Evolutionary conservation across 2,329 filamentous ascomycete species (phyloP).

Genomic region (Botryotinia narcissicola): DNA sequence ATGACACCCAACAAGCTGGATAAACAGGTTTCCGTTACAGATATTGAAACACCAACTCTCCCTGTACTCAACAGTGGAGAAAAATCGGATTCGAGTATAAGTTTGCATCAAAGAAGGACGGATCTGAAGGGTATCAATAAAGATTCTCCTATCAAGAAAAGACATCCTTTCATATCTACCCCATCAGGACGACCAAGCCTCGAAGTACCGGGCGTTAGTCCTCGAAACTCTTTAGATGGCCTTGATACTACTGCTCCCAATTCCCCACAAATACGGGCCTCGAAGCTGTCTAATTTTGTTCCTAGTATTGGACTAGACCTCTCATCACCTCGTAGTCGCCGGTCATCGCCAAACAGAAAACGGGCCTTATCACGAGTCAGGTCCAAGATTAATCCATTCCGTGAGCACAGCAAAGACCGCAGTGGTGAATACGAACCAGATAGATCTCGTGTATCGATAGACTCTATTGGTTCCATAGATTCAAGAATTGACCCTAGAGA

Average conservation of each 20-base stretch:
- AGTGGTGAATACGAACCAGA: constrained; percentile 45
- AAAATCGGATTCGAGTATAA: constrained; percentile 20
- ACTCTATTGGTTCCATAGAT: constrained; percentile 18
- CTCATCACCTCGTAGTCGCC: constrained; percentile 61
- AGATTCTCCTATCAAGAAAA: constrained; percentile 24
- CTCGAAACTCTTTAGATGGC: constrained; percentile 44
- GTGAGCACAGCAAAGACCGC: constrained; percentile 46
- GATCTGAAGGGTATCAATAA: constrained; percentile 26
- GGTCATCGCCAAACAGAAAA: constrained; percentile 60
- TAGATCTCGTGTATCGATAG: constrained; percentile 13
- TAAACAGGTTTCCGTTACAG: constrained; percentile 20
- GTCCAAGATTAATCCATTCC: constrained; percentile 41
- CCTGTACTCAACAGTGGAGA: constrained; percentile 23
- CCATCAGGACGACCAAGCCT: constrained; percentile 43
- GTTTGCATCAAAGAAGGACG: constrained; percentile 29
- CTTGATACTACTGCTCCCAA: constrained; percentile 44
- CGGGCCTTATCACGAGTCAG: constrained; percentile 47
- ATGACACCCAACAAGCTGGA: constrained; percentile 24
- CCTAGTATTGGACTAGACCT: constrained; percentile 61
- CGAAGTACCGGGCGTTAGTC: constrained; percentile 46
- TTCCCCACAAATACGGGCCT: constrained; percentile 33
- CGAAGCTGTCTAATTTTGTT: constrained; percentile 39
- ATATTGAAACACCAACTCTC: constrained; percentile 25
- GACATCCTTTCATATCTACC: constrained; percentile 24
- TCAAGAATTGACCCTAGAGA: constrained; percentile 28